These are phyloP conservation scores for Pilaira anomala DNA, from an alignment of 192 early-diverging fungal genomes.

Conservation along the genomic window DNA sequence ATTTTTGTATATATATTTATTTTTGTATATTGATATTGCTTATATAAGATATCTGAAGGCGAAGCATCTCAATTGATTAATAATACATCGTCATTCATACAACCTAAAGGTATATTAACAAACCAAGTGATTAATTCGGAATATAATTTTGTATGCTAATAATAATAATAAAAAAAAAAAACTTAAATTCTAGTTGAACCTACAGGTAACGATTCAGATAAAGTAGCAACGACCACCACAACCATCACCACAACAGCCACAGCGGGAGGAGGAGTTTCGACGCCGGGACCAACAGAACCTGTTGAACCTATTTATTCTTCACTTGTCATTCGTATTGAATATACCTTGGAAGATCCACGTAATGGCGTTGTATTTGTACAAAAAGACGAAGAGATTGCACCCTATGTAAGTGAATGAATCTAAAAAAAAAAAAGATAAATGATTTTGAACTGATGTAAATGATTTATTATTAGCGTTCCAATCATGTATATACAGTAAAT, in stretches of 20 bases:
- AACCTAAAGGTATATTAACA: slow-evolving; percentile 28
- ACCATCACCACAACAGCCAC: too few relatives aligned
- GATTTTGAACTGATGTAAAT: not conserved
- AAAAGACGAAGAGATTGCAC: slow-evolving; percentile 53
- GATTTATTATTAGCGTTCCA: slow-evolving; percentile 38
- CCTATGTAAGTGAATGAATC: slow-evolving; percentile 45
- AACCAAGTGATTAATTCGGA: not conserved
- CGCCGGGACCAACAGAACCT: slow-evolving; percentile 3
- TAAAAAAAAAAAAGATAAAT: too few relatives aligned
- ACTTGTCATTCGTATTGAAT: slow-evolving; percentile 48
- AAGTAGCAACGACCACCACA: too few relatives aligned
- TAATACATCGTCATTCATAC: not conserved
- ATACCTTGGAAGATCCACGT: slow-evolving; percentile 45
- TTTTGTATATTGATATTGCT: not conserved
- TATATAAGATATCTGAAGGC: slow-evolving; percentile 12
- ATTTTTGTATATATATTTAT: not conserved
- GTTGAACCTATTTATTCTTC: slow-evolving; percentile 38
- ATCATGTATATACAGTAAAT: slow-evolving; percentile 65
- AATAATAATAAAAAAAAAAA: too few relatives aligned
- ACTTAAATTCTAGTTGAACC: too few relatives aligned
- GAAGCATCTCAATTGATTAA: slow-evolving; percentile 8
- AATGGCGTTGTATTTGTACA: slow-evolving; percentile 56
- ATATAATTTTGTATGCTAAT: not conserved
- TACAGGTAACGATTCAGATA: too few relatives aligned
- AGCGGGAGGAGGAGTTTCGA: too few relatives aligned